Conservation (phyloP, 2,329 filamentous ascomycete genomes). For the Dactylella cylindrospora region DNA sequence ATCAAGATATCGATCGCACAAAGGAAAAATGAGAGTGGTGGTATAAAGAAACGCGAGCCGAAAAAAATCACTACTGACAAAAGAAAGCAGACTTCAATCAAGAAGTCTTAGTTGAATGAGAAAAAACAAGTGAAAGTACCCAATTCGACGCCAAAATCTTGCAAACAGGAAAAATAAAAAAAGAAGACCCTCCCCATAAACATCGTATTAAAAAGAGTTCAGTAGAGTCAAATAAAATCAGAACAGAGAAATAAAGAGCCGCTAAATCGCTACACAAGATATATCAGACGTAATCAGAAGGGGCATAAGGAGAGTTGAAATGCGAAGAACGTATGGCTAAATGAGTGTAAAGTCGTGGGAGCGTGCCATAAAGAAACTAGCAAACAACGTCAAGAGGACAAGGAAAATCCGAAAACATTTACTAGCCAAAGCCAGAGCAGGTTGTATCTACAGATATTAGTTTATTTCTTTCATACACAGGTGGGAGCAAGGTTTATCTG, state of each 20-base stretch:
- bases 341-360: constrained; percentile 1
- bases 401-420: no score
- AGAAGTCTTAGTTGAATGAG: constrained; percentile 1
- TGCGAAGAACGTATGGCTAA: constrained; percentile 2
- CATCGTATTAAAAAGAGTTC: constrained; percentile 18
- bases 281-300: constrained; percentile 41
- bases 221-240: constrained; percentile 2
- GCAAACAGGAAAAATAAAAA: constrained; percentile 7
- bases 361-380: no score
- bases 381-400: no score
- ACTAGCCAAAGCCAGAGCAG: no score
- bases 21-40: constrained; percentile 8
- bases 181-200: constrained; percentile 17
- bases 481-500: constrained; percentile 15
- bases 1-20: constrained; percentile 19
- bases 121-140: constrained; percentile 4
- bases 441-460: constrained; percentile 7
- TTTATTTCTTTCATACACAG: constrained; percentile 15
- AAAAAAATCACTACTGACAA: constrained; percentile 1
- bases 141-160: constrained; percentile 26
- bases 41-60: constrained; percentile 1
- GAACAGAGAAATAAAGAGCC: constrained; percentile 15
- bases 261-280: constrained; percentile 43
- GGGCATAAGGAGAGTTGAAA: neutral
- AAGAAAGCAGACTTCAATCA: constrained; percentile 9